Conservation (phyloP, 257 asterid species). For the Ajuga chamaepitys region DNA sequence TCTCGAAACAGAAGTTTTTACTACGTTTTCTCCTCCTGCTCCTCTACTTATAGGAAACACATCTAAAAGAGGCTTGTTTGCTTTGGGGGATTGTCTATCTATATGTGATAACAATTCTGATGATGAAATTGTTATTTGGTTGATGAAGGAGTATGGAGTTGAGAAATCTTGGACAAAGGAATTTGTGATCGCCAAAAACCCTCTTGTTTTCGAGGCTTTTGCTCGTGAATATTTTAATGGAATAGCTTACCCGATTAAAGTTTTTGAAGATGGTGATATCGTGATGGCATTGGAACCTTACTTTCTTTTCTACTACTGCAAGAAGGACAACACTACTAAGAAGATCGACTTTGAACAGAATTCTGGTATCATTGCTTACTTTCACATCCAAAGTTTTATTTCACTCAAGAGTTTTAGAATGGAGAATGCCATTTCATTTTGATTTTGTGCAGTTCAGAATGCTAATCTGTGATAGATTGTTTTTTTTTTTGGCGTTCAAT, state of each 20-base stretch:
- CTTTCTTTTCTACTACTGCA: constrained; percentile 19
- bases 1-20: constrained; percentile 23
- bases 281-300: constrained; percentile 24
- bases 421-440: background rate
- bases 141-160: constrained; percentile 38
- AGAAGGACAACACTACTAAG: background rate
- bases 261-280: constrained; percentile 30
- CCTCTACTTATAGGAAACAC: background rate
- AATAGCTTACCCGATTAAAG: constrained; percentile 16
- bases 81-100: constrained; percentile 16
- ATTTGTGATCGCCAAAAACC: constrained; percentile 13
- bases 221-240: background rate
- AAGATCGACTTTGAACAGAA: background rate
- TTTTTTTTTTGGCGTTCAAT: too few species aligned
- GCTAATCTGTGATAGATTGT: too few species aligned
- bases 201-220: background rate
- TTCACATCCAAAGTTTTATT: constrained; percentile 22
- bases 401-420: constrained; percentile 13
- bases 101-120: constrained; percentile 20
- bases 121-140: constrained; percentile 29
- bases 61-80: background rate
- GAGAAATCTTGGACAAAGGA: constrained; percentile 29
- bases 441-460: background rate
- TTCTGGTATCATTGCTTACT: background rate
- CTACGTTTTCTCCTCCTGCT: constrained; percentile 9